Base-by-base conservation (phyloP, 805 yeast species). In the Kuraishia cidri region DNA sequence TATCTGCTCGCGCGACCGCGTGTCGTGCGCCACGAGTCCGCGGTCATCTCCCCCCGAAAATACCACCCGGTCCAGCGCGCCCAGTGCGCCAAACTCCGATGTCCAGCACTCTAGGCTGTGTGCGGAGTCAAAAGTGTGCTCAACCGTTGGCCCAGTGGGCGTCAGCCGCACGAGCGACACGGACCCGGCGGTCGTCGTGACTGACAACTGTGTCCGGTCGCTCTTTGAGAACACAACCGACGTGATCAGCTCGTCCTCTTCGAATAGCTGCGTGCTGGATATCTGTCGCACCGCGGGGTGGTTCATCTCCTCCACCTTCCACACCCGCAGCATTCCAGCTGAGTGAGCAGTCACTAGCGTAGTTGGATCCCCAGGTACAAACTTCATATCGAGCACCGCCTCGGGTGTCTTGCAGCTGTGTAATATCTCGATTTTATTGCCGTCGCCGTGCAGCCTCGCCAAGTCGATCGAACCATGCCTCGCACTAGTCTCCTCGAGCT, bases 41-140 rank as follows among this genome's bases (percentile, higher is more conserved):
- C 81, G 69, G 56, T 92, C 97, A 50, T 90, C 98, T 11, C 97
- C 97, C 4, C 97, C 98, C 3, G 87, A 74, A 43, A 79, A 81
- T 0, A 86, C 62, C 1, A 84, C 74, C 36, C 75, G 57, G 11
- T 61, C 50, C 26, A 79, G 49, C 3, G 69, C 70, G 6, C 72
- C 71, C 16, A 60, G 41, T 29, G 65, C 66, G 6, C 84, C 87
- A 57, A 77, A 83, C 2, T 73, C 73, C 5, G 85, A 83, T 4
- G 82, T 83, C 97, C 97, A 88, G 38, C 94, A 84, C 53, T 90
- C 96, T 19, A 86, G 55, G 6, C 68, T 64, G 50, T 88, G 97
- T 1, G 54, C 36, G 1, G 66, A 50, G 7, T 48, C 37, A 23
- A 70, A 55, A n/a, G 35, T 36, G 13, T 42, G 44, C 1, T 34